phyloP scores from a whole-genome alignment of 2,329 filamentous ascomycete species.

The Bipolaris zeicola region DNA sequence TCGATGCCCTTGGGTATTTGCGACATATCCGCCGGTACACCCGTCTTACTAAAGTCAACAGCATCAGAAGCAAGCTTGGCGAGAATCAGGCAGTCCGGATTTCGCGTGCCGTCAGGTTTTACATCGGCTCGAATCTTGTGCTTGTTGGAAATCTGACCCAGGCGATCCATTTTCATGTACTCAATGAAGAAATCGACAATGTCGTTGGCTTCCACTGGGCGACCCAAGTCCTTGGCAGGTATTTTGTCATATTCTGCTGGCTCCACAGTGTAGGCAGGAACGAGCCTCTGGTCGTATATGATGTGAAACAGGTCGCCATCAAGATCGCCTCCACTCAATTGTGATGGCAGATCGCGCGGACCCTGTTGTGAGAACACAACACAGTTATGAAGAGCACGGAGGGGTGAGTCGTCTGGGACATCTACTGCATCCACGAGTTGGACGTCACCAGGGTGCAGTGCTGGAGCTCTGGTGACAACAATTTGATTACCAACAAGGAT shows the following conservation, averaged over 20 bases:
- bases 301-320: constrained; percentile 84
- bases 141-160: constrained; percentile 50
- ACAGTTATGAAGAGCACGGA: constrained; percentile 70
- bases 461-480: constrained; percentile 77
- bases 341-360: constrained; percentile 73
- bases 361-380: constrained; percentile 78
- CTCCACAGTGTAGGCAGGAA: constrained; percentile 51
- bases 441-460: constrained; percentile 81
- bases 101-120: constrained; percentile 32
- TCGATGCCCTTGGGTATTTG: constrained; percentile 25
- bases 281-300: constrained; percentile 68
- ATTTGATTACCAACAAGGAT: constrained; percentile 48
- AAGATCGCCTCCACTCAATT: constrained; percentile 80
- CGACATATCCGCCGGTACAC: constrained; percentile 21
- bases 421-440: constrained; percentile 66
- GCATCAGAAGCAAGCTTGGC: constrained; percentile 47
- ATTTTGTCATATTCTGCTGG: constrained; percentile 73
- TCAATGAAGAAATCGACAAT: constrained; percentile 81
- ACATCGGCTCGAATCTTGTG: constrained; percentile 52
- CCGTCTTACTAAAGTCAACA: constrained; percentile 41
- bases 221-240: constrained; percentile 63
- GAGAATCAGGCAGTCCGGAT: constrained; percentile 44
- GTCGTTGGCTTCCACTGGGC: constrained; percentile 65
- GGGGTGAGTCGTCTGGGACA: constrained; percentile 64
- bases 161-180: constrained; percentile 51